Evolutionary conservation across 495 filamentous ascomycete species (phyloP).

Genomic region (Penicillium robsamsonii): DNA sequence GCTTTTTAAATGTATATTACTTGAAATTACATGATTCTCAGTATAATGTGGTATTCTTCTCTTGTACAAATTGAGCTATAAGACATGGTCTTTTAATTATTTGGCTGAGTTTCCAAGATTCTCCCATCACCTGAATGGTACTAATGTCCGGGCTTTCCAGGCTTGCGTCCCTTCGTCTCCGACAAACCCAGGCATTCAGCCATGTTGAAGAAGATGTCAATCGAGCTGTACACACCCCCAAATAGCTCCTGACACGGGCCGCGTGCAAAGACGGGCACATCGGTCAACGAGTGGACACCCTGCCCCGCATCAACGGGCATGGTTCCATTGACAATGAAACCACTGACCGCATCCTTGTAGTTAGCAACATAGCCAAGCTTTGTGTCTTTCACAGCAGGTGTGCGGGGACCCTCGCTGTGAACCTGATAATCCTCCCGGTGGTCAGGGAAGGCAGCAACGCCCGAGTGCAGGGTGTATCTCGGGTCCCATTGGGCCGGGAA

Average conservation of each 20-base stretch:
- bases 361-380: slow-evolving; percentile 56
- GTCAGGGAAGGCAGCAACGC: slow-evolving; percentile 63
- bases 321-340: slow-evolving; percentile 68
- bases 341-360: slow-evolving; percentile 58
- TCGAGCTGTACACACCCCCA: slow-evolving; percentile 63
- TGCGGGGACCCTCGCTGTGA: slow-evolving; percentile 54
- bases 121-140: not conserved
- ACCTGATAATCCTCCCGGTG: slow-evolving; percentile 65
- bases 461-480: slow-evolving; percentile 67
- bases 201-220: slow-evolving; percentile 72
- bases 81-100: not conserved
- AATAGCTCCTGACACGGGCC: slow-evolving; percentile 72
- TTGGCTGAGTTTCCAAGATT: no score
- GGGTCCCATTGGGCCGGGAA: slow-evolving; percentile 77
- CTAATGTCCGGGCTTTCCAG: not conserved
- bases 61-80: not conserved
- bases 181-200: slow-evolving; percentile 65
- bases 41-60: not conserved
- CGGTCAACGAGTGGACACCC: slow-evolving; percentile 72
- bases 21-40: not conserved
- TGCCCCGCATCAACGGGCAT: slow-evolving; percentile 52
- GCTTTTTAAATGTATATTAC: not conserved
- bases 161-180: slow-evolving; percentile 14
- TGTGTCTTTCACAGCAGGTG: slow-evolving; percentile 46
- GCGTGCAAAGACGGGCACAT: slow-evolving; percentile 70